These are phyloP conservation scores for Castanospermum australe DNA, from an alignment of 306 rosid genomes.

Conservation along the genomic window DNA sequence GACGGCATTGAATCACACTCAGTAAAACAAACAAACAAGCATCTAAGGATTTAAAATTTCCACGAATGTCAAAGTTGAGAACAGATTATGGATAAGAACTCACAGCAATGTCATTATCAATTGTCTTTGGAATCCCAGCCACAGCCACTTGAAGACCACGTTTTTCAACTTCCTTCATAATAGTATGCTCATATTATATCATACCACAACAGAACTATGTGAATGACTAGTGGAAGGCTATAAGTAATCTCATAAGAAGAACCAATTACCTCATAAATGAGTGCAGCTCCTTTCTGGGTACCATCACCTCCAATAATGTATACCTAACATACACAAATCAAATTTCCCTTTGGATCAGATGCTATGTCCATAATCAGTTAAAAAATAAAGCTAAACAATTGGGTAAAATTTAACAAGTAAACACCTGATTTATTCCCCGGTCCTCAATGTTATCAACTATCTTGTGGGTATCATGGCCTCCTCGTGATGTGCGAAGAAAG, in stretches of 20 bases:
- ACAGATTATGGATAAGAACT: constrained; percentile 36
- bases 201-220: constrained; percentile 20
- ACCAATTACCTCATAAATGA: constrained; percentile 70
- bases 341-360: background rate
- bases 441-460: constrained; percentile 93
- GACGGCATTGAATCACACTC: background rate
- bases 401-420: constrained; percentile 13
- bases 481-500: constrained; percentile 89
- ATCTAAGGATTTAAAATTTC: background rate
- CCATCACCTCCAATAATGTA: constrained; percentile 98
- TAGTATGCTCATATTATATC: constrained; percentile 34
- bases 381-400: background rate
- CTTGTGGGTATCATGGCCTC: constrained; percentile 95
- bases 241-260: constrained; percentile 4
- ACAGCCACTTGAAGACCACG: constrained; percentile 93
- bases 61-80: background rate
- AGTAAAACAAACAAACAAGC: background rate
- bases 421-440: constrained; percentile 92
- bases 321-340: constrained; percentile 50
- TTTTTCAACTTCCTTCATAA: constrained; percentile 85
- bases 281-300: constrained; percentile 89
- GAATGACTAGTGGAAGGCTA: constrained; percentile 25
- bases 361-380: background rate
- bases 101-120: constrained; percentile 96
- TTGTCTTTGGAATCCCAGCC: constrained; percentile 95